Percentiles rank a stretch among this genome's conserved stretches.
phyloP scores from a whole-genome alignment of 164 flowering plant genomes.

The Paratinospora sagittata region DNA sequence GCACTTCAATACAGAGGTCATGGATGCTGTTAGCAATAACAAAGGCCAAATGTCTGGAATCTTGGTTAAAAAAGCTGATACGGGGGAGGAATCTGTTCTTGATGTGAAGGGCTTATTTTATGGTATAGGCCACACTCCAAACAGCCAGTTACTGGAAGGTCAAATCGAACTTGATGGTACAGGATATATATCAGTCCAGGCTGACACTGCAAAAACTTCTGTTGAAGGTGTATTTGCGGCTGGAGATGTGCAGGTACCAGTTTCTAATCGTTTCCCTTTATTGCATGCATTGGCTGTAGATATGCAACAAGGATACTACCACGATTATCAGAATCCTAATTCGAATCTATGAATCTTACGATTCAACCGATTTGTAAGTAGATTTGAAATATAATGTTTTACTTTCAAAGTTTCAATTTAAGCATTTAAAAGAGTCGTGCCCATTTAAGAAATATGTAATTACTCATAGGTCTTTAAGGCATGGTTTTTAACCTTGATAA shows the following conservation, averaged over 20 bases:
- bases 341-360: too few relatives aligned
- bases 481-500: too few relatives aligned
- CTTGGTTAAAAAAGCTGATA: slow-evolving; percentile 52
- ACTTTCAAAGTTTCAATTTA: too few relatives aligned
- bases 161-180: slow-evolving; percentile 77
- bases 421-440: too few relatives aligned
- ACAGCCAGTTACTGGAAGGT: slow-evolving; percentile 84
- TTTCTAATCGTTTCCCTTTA: background rate
- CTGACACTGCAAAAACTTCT: slow-evolving; percentile 76
- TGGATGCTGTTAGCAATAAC: slow-evolving; percentile 83
- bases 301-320: too few relatives aligned
- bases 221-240: slow-evolving; percentile 97
- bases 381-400: too few relatives aligned
- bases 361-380: too few relatives aligned
- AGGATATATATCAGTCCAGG: slow-evolving; percentile 85
- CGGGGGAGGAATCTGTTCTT: slow-evolving; percentile 71
- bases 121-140: slow-evolving; percentile 96
- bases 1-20: slow-evolving; percentile 90
- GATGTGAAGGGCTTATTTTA: slow-evolving; percentile 91
- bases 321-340: too few relatives aligned
- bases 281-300: background rate
- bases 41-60: slow-evolving; percentile 97
- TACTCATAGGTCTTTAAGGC: too few relatives aligned
- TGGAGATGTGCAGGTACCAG: slow-evolving; percentile 95
- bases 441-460: too few relatives aligned